Evolutionary conservation across 2,329 filamentous ascomycete species (phyloP).

Genomic region (Ceratocystiopsis brevicomis): DNA sequence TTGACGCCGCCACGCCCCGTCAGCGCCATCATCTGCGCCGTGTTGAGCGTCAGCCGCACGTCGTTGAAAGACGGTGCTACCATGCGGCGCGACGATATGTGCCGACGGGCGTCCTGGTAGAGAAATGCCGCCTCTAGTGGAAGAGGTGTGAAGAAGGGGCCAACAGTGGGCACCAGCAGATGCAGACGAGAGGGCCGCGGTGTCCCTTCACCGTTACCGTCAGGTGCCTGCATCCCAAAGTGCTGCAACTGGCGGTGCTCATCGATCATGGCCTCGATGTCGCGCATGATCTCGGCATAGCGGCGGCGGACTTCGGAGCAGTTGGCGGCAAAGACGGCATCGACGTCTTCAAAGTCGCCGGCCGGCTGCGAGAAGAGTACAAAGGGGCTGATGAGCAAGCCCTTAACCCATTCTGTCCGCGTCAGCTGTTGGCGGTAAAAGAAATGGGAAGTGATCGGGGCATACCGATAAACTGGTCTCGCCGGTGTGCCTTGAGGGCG

Average conservation of each 20-base stretch:
- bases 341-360: conserved; percentile 56
- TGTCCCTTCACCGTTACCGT: conserved; percentile 8
- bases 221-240: conserved; percentile 13
- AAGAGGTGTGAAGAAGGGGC: conserved; percentile 82
- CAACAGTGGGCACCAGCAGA: conserved; percentile 74
- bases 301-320: conserved; percentile 65
- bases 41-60: conserved; percentile 79
- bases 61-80: conserved; percentile 97
- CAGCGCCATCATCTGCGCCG: conserved; percentile 85
- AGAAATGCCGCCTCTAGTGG: conserved; percentile 79
- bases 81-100: conserved; percentile 79
- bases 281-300: conserved; percentile 87
- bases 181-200: conserved; percentile 73
- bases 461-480: conserved; percentile 59
- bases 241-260: conserved; percentile 71
- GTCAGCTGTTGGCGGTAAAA: not conserved
- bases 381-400: conserved; percentile 81
- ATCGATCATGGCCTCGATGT: conserved; percentile 79
- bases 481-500: conserved; percentile 62
- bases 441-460: not conserved
- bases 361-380: conserved; percentile 92
- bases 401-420: conserved; percentile 78
- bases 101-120: conserved; percentile 69
- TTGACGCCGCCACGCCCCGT: conserved; percentile 22
- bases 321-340: conserved; percentile 48